These are phyloP conservation scores for Penicillium sp. DNA, from an alignment of 2,329 filamentous ascomycete species.

Conservation along the genomic window DNA sequence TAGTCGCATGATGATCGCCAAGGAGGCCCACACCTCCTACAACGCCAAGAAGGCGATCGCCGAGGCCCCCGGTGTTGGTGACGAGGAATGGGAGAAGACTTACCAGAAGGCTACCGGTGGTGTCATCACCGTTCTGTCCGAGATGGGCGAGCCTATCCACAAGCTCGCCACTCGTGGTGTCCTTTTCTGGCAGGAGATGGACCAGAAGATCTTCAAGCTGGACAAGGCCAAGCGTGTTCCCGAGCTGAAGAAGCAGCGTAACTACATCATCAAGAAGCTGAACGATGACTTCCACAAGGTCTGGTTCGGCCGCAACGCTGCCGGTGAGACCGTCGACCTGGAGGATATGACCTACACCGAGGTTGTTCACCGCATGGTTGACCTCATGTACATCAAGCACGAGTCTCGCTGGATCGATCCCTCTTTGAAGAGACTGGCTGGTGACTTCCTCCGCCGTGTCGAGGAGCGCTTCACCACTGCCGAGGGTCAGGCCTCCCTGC, in stretches of 20 bases:
- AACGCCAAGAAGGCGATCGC: slow-evolving; percentile 88
- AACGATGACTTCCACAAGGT: slow-evolving; percentile 97
- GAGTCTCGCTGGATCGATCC: slow-evolving; percentile 89
- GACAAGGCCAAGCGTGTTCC: slow-evolving; percentile 91
- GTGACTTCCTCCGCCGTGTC: slow-evolving; percentile 93
- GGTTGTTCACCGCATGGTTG: slow-evolving; percentile 81
- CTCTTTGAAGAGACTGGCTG: slow-evolving; percentile 78
- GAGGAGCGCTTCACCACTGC: slow-evolving; percentile 90
- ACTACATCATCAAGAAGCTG: slow-evolving; percentile 92
- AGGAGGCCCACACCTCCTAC: slow-evolving; percentile 85
- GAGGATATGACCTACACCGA: slow-evolving; percentile 96
- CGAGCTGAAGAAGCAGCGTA: slow-evolving; percentile 83
- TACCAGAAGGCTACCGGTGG: slow-evolving; percentile 90
- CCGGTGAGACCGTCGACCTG: slow-evolving; percentile 78
- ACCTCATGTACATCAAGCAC: slow-evolving; percentile 89
- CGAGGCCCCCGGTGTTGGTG: slow-evolving; percentile 78
- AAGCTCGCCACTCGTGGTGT: slow-evolving; percentile 97
- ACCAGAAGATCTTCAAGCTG: slow-evolving; percentile 94
- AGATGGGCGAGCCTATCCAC: slow-evolving; percentile 99
- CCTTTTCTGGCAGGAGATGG: slow-evolving; percentile 97
- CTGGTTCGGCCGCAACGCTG: slow-evolving; percentile 87
- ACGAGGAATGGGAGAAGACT: slow-evolving; percentile 85
- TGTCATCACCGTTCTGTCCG: slow-evolving; percentile 92
- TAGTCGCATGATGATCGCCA: slow-evolving; percentile 91
- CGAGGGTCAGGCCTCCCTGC: slow-evolving; percentile 71